phyloP scores from a whole-genome alignment of 2,329 filamentous ascomycete genomes.

The Epichloe elymi region DNA sequence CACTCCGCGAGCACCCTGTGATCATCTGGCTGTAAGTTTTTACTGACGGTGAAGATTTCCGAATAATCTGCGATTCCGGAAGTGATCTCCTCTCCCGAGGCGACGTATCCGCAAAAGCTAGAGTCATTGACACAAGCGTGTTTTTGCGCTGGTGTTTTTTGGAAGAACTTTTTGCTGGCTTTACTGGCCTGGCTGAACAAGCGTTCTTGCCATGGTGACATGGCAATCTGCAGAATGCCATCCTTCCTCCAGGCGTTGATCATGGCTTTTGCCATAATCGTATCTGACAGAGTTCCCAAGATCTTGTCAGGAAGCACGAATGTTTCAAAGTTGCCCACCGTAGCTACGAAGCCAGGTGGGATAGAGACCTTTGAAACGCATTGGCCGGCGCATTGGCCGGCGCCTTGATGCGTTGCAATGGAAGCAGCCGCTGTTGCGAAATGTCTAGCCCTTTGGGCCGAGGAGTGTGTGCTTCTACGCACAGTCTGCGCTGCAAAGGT shows the following conservation, averaged over 20 bases:
- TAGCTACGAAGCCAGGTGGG: conserved; percentile 16
- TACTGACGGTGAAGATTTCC: conserved; percentile 39
- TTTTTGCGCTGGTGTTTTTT: conserved; percentile 22
- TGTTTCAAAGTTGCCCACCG: conserved; percentile 22
- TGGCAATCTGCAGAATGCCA: conserved; percentile 33
- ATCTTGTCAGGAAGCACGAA: conserved; percentile 27
- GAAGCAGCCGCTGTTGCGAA: background rate
- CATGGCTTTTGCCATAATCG: conserved; percentile 25
- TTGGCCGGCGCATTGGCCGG: background rate
- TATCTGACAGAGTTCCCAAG: conserved; percentile 20
- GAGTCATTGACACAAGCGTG: conserved; percentile 28
- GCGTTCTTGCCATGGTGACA: conserved; percentile 20
- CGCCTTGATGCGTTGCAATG: background rate
- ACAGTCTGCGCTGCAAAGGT: background rate
- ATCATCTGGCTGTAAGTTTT: conserved; percentile 28
- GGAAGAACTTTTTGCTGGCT: conserved; percentile 27
- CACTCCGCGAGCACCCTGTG: conserved; percentile 26
- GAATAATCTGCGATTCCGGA: conserved; percentile 37
- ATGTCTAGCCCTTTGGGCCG: background rate
- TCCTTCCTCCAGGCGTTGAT: conserved; percentile 29
- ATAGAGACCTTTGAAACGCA: conserved; percentile 6
- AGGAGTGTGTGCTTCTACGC: background rate
- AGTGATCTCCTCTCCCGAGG: conserved; percentile 34
- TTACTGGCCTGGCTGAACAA: conserved; percentile 23
- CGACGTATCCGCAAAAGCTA: conserved; percentile 36